Evolutionary conservation across 2,329 filamentous ascomycete genomes (phyloP).

Genomic region (Blumeria graminis): DNA sequence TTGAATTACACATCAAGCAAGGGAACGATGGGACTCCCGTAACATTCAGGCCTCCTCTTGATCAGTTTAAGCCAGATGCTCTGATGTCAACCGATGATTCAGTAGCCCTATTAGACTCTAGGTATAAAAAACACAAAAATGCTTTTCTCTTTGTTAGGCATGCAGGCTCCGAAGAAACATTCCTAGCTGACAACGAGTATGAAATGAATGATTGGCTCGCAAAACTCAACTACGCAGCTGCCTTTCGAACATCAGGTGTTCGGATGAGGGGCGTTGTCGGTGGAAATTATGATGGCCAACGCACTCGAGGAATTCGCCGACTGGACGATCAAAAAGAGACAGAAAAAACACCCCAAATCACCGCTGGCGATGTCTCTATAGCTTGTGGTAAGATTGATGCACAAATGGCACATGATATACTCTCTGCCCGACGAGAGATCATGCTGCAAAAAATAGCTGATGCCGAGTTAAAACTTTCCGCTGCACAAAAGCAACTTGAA

Average conservation of each 20-base stretch:
- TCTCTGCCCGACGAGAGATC: slow-evolving; percentile 55
- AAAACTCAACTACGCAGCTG: slow-evolving; percentile 87
- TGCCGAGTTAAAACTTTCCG: slow-evolving; percentile 52
- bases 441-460: slow-evolving; percentile 69
- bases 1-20: slow-evolving; percentile 57
- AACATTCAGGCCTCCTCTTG: slow-evolving; percentile 71
- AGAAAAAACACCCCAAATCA: slow-evolving; percentile 38
- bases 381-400: slow-evolving; percentile 51
- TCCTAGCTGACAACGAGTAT: slow-evolving; percentile 69
- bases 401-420: slow-evolving; percentile 68
- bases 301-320: slow-evolving; percentile 44
- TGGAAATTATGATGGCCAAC: slow-evolving; percentile 64
- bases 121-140: slow-evolving; percentile 88
- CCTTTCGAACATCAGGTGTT: slow-evolving; percentile 78
- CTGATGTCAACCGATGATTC: slow-evolving; percentile 85
- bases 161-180: slow-evolving; percentile 67
- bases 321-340: slow-evolving; percentile 28
- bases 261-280: slow-evolving; percentile 73
- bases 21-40: slow-evolving; percentile 54
- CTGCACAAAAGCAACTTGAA: slow-evolving; percentile 55
- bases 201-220: slow-evolving; percentile 95
- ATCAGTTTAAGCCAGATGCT: slow-evolving; percentile 81
- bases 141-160: slow-evolving; percentile 80
- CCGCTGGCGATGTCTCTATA: slow-evolving; percentile 49
- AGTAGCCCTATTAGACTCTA: slow-evolving; percentile 64